Base-by-base conservation (phyloP, 2,329 filamentous ascomycete genomes). In the Colletotrichum spaethianum region DNA sequence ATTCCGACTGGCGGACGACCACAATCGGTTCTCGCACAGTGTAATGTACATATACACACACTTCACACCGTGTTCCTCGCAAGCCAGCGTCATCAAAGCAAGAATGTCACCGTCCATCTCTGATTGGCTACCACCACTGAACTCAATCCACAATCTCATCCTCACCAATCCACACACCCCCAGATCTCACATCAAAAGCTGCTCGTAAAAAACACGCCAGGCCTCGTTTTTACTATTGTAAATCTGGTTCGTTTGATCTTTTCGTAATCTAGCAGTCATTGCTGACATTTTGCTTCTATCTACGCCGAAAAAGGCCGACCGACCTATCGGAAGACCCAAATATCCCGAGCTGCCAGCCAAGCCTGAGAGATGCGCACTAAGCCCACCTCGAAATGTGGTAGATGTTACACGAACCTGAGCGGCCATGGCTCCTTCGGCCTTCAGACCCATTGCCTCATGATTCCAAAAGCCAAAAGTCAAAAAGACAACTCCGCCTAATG, bases 231-330 rank as follows among this genome's bases (percentile, higher is more conserved):
- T 63, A 68, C 57, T 44, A 31, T 14, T 67, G 62, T 67, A 4
- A 14, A 50, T 26, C 26, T 57, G 33, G 48, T 38, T 62, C 50
- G 42, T 53, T 53, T 46, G 50, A 72, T 72, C 64, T 28, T 72
- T 70, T 68, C 64, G 38, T 42, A 46, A 70, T 72, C 38, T 61
- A 44, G 26, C 40, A 26, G 70, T 52, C 70, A 66, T 72, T 42
- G 28, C 64, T 63, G 57, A 61, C 53, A 73, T 75, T 57, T 74
- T 57, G 63, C 66, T 68, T 66, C 60, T 67, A 69, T 61, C 67
- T 64, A 64, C 50, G 26, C 57, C 53, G 57, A 48, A 42, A 46
- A 62, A 50, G 36, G 64, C 48, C 23, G 14, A 18, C 42, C 11
- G 40, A 56, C 46, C 48, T 12, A 26, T 33, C 46, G 38, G 55